Conservation (phyloP, 2,329 filamentous ascomycete species). For the Microdochium paspali region DNA sequence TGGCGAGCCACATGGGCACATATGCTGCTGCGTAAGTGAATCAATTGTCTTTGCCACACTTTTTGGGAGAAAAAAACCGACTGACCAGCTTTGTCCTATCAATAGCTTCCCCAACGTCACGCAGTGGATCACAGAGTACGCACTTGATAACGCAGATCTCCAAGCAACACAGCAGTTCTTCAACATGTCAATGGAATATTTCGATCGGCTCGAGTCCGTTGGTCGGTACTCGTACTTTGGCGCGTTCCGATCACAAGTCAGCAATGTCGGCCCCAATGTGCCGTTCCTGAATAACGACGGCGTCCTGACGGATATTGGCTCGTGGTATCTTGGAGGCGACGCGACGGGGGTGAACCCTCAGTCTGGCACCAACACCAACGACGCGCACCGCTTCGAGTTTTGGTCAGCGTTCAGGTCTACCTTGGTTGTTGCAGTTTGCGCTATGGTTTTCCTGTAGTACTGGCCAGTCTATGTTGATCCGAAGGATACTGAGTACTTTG, state of each 20-base stretch:
- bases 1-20: constrained; percentile 58
- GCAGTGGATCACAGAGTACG: constrained; percentile 77
- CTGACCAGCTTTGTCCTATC: constrained; percentile 5
- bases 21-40: constrained; percentile 33
- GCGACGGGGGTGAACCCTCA: constrained; percentile 33
- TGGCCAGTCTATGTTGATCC: too few species aligned
- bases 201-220: constrained; percentile 55
- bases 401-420: neutral
- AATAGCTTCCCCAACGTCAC: constrained; percentile 47
- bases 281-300: constrained; percentile 62
- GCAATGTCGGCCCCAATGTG: constrained; percentile 66
- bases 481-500: too few species aligned
- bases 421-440: neutral
- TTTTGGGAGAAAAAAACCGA: neutral
- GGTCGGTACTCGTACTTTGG: constrained; percentile 69
- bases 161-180: constrained; percentile 53
- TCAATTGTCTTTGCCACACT: too few species aligned
- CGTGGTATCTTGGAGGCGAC: constrained; percentile 60
- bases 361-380: constrained; percentile 2
- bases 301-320: constrained; percentile 64
- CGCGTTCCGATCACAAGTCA: constrained; percentile 57
- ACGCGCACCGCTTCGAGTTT: neutral
- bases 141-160: constrained; percentile 47
- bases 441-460: neutral
- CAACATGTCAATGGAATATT: constrained; percentile 55